These are phyloP conservation scores for Protostelium mycophagum DNA, from an alignment of 78 protist genomes.

Conservation along the genomic window DNA sequence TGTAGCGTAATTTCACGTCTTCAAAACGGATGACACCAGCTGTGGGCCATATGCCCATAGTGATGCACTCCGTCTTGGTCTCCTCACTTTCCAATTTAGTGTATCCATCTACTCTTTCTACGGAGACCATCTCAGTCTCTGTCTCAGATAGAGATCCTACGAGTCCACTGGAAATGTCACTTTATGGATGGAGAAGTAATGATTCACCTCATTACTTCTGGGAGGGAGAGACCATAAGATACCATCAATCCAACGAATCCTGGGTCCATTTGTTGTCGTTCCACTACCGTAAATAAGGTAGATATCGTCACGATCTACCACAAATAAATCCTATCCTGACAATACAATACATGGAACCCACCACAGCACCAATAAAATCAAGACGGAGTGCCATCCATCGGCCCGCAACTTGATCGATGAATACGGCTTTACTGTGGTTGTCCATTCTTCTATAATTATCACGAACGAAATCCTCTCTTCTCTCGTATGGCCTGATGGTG, in stretches of 20 bases:
- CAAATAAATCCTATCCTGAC: neutral
- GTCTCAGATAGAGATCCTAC: slow-evolving; percentile 25
- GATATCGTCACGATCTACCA: neutral
- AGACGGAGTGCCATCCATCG: slow-evolving; percentile 81
- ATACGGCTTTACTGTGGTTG: slow-evolving; percentile 53
- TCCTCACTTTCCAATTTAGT: slow-evolving; percentile 38
- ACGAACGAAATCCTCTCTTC: slow-evolving; percentile 5
- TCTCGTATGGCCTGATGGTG: slow-evolving; percentile 85
- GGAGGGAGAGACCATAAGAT: slow-evolving; percentile 58
- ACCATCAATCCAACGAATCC: slow-evolving; percentile 72
- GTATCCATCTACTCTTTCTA: slow-evolving; percentile 59
- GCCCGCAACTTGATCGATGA: slow-evolving; percentile 32
- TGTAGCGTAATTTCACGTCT: slow-evolving; percentile 66
- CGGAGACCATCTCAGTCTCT: slow-evolving; percentile 42
- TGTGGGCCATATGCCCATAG: slow-evolving; percentile 68
- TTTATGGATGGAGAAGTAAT: slow-evolving; percentile 57
- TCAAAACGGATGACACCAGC: slow-evolving; percentile 54
- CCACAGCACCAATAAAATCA: slow-evolving; percentile 60
- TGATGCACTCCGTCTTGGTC: slow-evolving; percentile 12
- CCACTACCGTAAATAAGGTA: slow-evolving; percentile 32
- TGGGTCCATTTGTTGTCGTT: slow-evolving; percentile 13
- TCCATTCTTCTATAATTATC: slow-evolving; percentile 30
- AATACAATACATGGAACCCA: neutral
- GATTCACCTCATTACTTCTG: slow-evolving; percentile 46
- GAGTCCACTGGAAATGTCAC: slow-evolving; percentile 49